These are phyloP conservation scores for Pseudohalonectria lignicola DNA, from an alignment of 2,329 filamentous ascomycete genomes.

Conservation along the genomic window DNA sequence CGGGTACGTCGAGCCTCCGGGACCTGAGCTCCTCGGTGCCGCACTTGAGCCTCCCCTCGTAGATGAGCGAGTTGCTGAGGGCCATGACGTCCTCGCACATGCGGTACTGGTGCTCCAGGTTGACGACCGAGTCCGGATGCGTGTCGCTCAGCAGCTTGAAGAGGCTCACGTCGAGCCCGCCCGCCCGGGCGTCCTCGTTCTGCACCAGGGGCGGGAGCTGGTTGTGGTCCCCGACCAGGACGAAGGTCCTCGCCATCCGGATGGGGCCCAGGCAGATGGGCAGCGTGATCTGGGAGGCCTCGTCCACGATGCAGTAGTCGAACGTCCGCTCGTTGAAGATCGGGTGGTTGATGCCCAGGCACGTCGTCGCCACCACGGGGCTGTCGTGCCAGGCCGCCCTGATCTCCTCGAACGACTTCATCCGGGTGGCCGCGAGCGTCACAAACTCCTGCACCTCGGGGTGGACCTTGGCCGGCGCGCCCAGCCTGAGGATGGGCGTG, in stretches of 20 bases:
- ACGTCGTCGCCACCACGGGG: conserved; percentile 88
- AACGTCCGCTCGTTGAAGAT: conserved; percentile 84
- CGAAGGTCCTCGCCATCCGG: conserved; percentile 82
- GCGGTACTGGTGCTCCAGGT: conserved; percentile 89
- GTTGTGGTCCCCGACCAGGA: conserved; percentile 93
- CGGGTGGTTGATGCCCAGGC: conserved; percentile 79
- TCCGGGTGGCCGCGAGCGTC: conserved; percentile 62
- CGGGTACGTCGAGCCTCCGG: conserved; percentile 56
- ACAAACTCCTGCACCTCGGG: conserved; percentile 80
- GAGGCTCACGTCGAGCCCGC: conserved; percentile 82
- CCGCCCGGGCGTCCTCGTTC: conserved; percentile 75
- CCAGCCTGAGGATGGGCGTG: conserved; percentile 74
- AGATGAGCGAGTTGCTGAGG: conserved; percentile 86
- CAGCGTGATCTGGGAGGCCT: conserved; percentile 93
- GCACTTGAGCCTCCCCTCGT: conserved; percentile 81
- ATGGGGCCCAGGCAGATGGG: conserved; percentile 92
- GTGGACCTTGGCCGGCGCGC: conserved; percentile 76
- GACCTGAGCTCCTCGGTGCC: conserved; percentile 67
- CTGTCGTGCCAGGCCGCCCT: conserved; percentile 74
- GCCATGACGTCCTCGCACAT: conserved; percentile 98
- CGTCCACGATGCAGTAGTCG: conserved; percentile 97
- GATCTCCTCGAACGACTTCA: conserved; percentile 72
- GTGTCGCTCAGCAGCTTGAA: conserved; percentile 89
- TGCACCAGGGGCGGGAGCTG: conserved; percentile 90
- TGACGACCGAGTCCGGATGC: conserved; percentile 80